Evolutionary conservation across 176 grass and related monocot species (phyloP), one percentile per base, ranked within the genome.

Genomic region (Avena eriantha): DNA sequence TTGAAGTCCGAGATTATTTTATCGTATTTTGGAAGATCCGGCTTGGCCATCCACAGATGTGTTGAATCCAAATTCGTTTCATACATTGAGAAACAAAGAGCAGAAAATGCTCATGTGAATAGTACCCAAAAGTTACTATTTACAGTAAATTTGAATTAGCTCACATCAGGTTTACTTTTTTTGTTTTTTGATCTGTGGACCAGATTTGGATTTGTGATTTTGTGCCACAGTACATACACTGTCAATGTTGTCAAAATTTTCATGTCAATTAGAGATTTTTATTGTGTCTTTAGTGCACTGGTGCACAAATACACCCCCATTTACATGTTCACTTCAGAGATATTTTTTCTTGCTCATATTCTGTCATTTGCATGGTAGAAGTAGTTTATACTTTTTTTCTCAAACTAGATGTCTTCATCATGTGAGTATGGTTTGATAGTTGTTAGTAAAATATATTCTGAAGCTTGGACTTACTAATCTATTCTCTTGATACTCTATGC

Each of bases 391-490:
- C 64, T 14, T 47, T 47, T 16, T 43, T 36, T 80, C 8, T 63
- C 33, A 74, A 49, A 35, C 18, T 41, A 24, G 31, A 55, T 68
- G 13, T 68, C 21, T 35, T 69, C 58, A n/a, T 72, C 4, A 61
- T 39, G 39, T 65, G 33, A 75, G 19, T 80, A 24, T 16, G 65
- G 14, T 65, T 21, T 46, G 61, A 33, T 54, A 35, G 50, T 45
- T 41, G 4, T 55, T 67, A 10, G 1, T 61, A 72, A 8, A 63
- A 10, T 22, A 73, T 82, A 73, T 73, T 36, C n/a, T 16, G n/a
- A 48, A 82, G 7, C 7, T 86, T 80, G n/a, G 41, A 79, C 26
- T 49, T 73, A 19, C 51, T 66, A 73, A 47, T 75, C n/a, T 55
- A 46, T 57, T 45, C 3, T 65, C 33, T 66, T n/a, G 29, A 75